Base-by-base conservation (phyloP, 2,329 filamentous ascomycete species). In the Clonostachys chloroleuca region DNA sequence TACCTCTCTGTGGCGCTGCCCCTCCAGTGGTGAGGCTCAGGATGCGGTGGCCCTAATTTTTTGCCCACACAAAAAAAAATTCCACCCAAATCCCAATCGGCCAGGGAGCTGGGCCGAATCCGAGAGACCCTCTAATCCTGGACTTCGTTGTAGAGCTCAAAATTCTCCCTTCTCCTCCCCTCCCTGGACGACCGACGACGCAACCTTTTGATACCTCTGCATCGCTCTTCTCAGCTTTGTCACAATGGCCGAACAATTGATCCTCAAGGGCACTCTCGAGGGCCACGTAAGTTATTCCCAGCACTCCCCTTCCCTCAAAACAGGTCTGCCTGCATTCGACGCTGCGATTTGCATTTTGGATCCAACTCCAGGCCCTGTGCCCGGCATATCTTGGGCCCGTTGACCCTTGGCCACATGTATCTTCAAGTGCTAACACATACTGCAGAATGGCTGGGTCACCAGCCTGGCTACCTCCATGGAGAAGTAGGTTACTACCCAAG, bases 401-500 rank as follows among this genome's bases (percentile, higher is more conserved):
- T 30, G 24, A 16, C 8, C 24, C 18, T 17, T 17, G 30, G 18
- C 10, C 9, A 12, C 18, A 40, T 45, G 41, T 42, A 42, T 18
- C 41, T 34, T 30, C 45, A 41, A 47, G 54, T 57, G 50, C 55
- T 52, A 24, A 35, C 50, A 42, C 47, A 47, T 50, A 44, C 44
- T 57, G 56, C 62, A 83, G 80, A 94, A 88, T 83, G 92, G 92
- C 84, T 97, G 92, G 92, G 92, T 97, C 80, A 97, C 92, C 77
- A 91, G 84, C 80, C 83, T 97, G 78, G 92, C 92, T 66, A 97
- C 92, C 74, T 96, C 92, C 66, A 87, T 96, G 79, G 92, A 97
- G 87, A 96, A 96, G 90, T 95, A 86, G 70, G 86, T 62, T 50
- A 18, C 12, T 18, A n/a, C 17, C 17, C 17, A n/a, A n/a, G 36